Conservation (phyloP, 257 asterid species). For the Solanum appendiculatum region DNA sequence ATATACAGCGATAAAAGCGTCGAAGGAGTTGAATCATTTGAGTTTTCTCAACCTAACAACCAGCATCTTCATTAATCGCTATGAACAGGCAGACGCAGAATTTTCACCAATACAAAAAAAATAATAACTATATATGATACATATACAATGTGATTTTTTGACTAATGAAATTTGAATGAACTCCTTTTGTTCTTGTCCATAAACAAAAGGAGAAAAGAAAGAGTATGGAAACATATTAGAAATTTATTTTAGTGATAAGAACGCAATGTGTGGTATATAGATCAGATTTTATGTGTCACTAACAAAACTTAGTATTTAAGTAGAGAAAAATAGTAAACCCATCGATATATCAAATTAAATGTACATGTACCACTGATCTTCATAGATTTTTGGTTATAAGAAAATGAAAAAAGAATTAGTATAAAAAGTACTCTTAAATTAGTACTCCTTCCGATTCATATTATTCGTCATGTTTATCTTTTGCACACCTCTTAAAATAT, state of each 20-base stretch:
- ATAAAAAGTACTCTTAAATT: not conserved
- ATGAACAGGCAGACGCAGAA: not conserved
- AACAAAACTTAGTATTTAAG: not conserved
- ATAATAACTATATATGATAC: not conserved
- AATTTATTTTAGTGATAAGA: not conserved
- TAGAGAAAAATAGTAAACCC: not conserved
- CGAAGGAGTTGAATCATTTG: not conserved
- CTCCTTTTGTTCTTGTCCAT: not conserved
- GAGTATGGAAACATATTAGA: not conserved
- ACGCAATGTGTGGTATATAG: too few relatives aligned
- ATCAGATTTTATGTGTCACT: not conserved
- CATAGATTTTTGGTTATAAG: too few relatives aligned
- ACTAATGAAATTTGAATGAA: not conserved
- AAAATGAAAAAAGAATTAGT: too few relatives aligned
- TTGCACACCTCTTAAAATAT: not conserved
- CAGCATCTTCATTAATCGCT: not conserved
- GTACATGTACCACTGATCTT: not conserved
- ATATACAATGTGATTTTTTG: not conserved
- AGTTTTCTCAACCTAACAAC: not conserved
- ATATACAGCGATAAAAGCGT: not conserved
- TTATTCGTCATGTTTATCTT: not conserved
- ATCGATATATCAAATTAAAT: not conserved
- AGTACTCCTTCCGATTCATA: not conserved
- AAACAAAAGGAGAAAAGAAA: not conserved
- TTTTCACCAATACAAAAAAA: not conserved